Evolutionary conservation across 345 rosid genomes (phyloP), one percentile per base, ranked within the genome.

Genomic region (Xanthoceras sorbifolium): DNA sequence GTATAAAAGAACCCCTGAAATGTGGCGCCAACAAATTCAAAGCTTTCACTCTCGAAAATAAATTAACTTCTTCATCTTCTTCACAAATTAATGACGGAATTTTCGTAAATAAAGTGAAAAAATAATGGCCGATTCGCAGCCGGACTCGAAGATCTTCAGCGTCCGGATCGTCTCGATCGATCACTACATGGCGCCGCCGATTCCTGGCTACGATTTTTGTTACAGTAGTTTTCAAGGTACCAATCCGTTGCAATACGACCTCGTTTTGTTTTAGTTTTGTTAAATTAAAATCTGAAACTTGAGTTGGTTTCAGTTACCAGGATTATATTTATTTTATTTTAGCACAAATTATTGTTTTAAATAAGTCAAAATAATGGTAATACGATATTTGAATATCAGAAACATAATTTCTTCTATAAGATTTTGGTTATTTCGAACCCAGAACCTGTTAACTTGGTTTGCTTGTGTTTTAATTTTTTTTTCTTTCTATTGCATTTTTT

Each of bases 181-280:
- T 77, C 86, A 90, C 80, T 93, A 89, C 86, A 89, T 89, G 96
- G 87, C 97, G 71, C 85, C 90, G 72, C 99, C 98, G 4, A 83
- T 93, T 71, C 93, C 96, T 28, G 87, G 82, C 54, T 75, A 79
- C 80, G 98, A 93, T 76, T 57, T 89, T 55, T 89, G 91, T 77
- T 95, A 93, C 85, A 90, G 97, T 82, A 87, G 86, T 85, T 90
- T 95, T 65, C 98, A 90, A 86, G 96, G 99, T 92, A 54, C 36
- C 50, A 7, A n/a, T n/a, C n/a, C n/a, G n/a, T n/a, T n/a, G n/a
- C n/a, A n/a, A 22, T 72, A 64, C 57, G 71, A 50, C 65, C 6
- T 12, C 29, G 44, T 78, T n/a, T n/a, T n/a, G n/a, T 64, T 36
- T 22, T 34, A 1, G 42, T 28, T 34, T 20, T 67, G 17, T 38